Conservation (phyloP, 164 flowering plant species). For the Buxus sempervirens region DNA sequence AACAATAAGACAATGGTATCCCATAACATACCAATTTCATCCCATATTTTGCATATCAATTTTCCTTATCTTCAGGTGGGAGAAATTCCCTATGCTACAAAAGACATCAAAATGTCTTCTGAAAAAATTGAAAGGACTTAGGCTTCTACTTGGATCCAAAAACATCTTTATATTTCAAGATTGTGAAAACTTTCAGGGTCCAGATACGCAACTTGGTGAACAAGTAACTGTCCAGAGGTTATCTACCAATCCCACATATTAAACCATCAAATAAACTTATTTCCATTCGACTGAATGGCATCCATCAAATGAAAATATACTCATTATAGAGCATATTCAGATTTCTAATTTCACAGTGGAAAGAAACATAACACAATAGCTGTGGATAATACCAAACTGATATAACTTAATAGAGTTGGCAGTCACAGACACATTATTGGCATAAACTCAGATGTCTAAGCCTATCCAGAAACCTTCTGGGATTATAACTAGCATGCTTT, state of each 20-base stretch:
- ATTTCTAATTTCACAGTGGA: neutral
- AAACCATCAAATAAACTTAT: neutral
- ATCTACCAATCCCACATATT: neutral
- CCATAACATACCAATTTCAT: too few relatives aligned
- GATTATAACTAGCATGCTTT: neutral
- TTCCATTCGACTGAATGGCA: neutral
- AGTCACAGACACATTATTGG: neutral
- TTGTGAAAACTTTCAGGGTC: neutral
- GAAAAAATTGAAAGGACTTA: too few relatives aligned
- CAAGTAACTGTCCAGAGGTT: neutral
- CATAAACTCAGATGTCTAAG: neutral
- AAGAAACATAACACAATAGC: neutral
- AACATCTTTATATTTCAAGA: too few relatives aligned
- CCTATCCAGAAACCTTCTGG: neutral
- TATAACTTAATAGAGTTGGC: neutral
- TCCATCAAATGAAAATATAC: neutral
- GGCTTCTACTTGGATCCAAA: too few relatives aligned
- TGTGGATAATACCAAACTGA: neutral
- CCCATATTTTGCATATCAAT: too few relatives aligned
- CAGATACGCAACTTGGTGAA: neutral
- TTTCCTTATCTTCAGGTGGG: too few relatives aligned
- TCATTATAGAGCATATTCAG: neutral
- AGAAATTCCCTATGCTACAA: too few relatives aligned
- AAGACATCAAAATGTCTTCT: too few relatives aligned
- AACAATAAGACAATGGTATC: too few relatives aligned